phyloP scores from a whole-genome alignment of 129 eudicot species.

The Flaveria robusta region DNA sequence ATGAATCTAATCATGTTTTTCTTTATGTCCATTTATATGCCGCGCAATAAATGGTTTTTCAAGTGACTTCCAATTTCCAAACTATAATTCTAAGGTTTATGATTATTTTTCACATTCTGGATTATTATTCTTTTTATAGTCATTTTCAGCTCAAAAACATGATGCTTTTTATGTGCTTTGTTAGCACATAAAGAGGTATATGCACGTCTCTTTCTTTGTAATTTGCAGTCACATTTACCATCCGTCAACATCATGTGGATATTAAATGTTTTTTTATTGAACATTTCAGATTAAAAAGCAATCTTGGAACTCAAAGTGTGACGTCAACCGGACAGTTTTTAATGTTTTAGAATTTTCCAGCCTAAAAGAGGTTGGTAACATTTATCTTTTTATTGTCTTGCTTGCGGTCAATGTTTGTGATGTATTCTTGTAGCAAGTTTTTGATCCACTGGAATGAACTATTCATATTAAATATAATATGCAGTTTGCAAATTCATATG shows the following conservation, averaged over 20 bases:
- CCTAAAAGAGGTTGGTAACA: slow-evolving; percentile 23
- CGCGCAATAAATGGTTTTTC: background rate
- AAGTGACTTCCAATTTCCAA: background rate
- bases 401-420: background rate
- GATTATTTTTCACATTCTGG: background rate
- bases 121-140: slow-evolving; percentile 1
- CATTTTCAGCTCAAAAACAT: background rate
- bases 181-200: slow-evolving; percentile 27
- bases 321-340: slow-evolving; percentile 2
- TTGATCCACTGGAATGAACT: background rate
- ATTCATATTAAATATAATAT: background rate
- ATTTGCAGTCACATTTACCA: background rate
- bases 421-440: background rate
- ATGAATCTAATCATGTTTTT: background rate
- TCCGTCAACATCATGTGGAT: background rate
- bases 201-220: slow-evolving; percentile 7
- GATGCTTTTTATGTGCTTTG: slow-evolving; percentile 20
- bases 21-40: background rate
- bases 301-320: slow-evolving; percentile 33
- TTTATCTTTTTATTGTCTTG: background rate
- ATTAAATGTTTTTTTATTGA: slow-evolving; percentile 16
- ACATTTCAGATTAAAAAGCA: slow-evolving; percentile 17
- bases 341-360: slow-evolving; percentile 1
- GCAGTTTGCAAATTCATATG: background rate
- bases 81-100: background rate